A percentile compares a stretch with the other conserved stretches of the same genome.
phyloP scores from a whole-genome alignment of 768 basidiomycete genomes.

The Jaapia argillacea region DNA sequence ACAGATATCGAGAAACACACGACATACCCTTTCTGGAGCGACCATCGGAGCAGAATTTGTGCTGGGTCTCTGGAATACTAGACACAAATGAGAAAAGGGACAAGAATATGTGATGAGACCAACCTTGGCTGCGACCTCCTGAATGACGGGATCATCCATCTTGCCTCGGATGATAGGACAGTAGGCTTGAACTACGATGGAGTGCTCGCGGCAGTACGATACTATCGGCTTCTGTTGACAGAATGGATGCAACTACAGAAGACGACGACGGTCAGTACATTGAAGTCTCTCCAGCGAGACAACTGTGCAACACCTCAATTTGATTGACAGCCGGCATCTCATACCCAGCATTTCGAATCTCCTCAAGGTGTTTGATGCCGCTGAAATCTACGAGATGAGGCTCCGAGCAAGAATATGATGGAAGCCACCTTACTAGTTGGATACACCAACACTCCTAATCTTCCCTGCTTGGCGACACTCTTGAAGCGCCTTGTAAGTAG shows the following conservation, averaged over 20 bases:
- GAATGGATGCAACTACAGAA: conserved; percentile 10
- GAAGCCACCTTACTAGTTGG: conserved; percentile 31
- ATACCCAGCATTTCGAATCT: conserved; percentile 53
- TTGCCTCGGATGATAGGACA: conserved; percentile 21
- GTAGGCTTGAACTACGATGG: conserved; percentile 24
- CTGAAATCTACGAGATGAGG: conserved; percentile 24
- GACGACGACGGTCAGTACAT: not conserved
- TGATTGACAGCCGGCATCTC: conserved; percentile 72
- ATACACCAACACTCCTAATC: conserved; percentile 31
- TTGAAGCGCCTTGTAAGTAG: conserved; percentile 28
- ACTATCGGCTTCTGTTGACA: conserved; percentile 28
- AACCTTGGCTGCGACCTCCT: conserved; percentile 15
- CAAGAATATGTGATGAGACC: not conserved
- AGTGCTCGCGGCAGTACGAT: conserved; percentile 23
- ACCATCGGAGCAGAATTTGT: conserved; percentile 43
- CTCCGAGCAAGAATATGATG: too few species aligned
- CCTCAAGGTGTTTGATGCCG: conserved; percentile 61
- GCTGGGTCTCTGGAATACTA: conserved; percentile 22
- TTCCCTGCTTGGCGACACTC: conserved; percentile 25
- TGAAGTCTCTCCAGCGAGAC: not conserved
- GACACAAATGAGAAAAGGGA: not conserved
- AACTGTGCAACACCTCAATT: conserved; percentile 45
- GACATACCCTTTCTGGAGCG: conserved; percentile 28
- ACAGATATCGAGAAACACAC: not conserved
- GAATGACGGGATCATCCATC: conserved; percentile 12